Percentiles rank a stretch among this genome's conserved stretches.
These are phyloP conservation scores for Capronia americana DNA, from an alignment of 2,329 filamentous ascomycete species.

Conservation along the genomic window DNA sequence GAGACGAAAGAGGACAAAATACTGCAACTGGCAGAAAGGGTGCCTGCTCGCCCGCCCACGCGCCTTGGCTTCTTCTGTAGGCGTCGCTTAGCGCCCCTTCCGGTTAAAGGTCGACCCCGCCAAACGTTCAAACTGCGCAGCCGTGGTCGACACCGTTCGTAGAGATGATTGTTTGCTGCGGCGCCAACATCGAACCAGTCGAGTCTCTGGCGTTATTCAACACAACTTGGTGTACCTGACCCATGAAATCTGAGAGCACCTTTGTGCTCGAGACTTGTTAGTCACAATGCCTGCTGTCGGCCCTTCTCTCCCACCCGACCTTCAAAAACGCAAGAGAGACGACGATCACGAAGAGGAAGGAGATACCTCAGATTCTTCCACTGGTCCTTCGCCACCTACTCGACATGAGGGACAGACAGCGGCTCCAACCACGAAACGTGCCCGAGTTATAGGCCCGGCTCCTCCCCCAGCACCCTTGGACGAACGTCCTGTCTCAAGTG, in stretches of 20 bases:
- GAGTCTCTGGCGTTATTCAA: background rate
- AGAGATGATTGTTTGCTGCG: background rate
- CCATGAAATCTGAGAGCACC: background rate
- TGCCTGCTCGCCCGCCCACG: background rate
- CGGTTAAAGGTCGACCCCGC: background rate
- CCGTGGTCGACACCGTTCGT: background rate
- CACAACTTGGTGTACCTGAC: background rate
- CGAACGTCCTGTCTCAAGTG: constrained; percentile 49
- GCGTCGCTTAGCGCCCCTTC: background rate
- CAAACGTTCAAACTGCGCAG: constrained; percentile 4
- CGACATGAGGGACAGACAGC: constrained; percentile 21
- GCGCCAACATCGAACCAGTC: background rate
- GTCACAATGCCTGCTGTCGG: constrained; percentile 42
- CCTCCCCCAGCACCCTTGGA: constrained; percentile 59
- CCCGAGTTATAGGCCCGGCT: constrained; percentile 62
- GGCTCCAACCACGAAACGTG: constrained; percentile 52
- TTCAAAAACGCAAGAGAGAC: constrained; percentile 47
- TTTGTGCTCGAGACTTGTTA: background rate
- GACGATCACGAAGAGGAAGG: constrained; percentile 41
- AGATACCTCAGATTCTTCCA: constrained; percentile 30
- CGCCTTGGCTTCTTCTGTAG: background rate
- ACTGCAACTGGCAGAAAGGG: background rate
- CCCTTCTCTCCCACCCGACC: constrained; percentile 46
- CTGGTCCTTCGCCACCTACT: constrained; percentile 30
- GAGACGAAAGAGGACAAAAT: background rate